These are phyloP conservation scores for Saposhnikovia divaricata DNA, from an alignment of 129 eudicot genomes.

Conservation along the genomic window DNA sequence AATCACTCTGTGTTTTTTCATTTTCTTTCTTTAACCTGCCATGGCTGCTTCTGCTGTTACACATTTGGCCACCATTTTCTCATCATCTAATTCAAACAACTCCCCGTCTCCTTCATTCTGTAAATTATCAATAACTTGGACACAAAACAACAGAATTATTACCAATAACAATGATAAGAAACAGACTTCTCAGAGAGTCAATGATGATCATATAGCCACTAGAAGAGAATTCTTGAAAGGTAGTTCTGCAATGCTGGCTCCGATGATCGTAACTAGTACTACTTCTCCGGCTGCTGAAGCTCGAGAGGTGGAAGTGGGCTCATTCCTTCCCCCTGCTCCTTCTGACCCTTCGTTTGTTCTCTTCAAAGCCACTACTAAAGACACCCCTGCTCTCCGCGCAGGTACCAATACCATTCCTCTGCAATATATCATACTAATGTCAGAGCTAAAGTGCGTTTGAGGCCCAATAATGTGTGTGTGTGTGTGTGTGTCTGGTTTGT, in stretches of 20 bases:
- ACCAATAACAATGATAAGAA: neutral
- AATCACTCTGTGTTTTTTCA: slow-evolving; percentile 5
- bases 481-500: neutral
- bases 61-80: slow-evolving; percentile 29
- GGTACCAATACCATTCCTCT: slow-evolving; percentile 29
- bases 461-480: neutral
- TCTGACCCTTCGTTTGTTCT: slow-evolving; percentile 61
- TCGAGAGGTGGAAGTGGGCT: slow-evolving; percentile 68
- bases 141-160: neutral
- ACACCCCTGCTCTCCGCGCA: slow-evolving; percentile 98
- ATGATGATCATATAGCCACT: neutral
- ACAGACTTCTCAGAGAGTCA: neutral
- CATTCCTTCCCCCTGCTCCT: slow-evolving; percentile 54
- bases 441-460: neutral
- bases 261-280: slow-evolving; percentile 17
- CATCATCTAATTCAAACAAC: slow-evolving; percentile 36
- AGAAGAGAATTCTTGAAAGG: slow-evolving; percentile 59
- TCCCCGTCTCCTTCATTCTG: slow-evolving; percentile 14
- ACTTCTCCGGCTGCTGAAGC: slow-evolving; percentile 36
- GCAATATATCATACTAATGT: neutral
- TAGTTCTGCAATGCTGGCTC: slow-evolving; percentile 12
- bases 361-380: slow-evolving; percentile 76
- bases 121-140: slow-evolving; percentile 5
- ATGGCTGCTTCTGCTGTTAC: slow-evolving; percentile 54
- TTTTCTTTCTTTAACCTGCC: neutral